A percentile compares a stretch with the other conserved stretches of the same genome.
These are phyloP conservation scores for Ceratobasidium papillatum DNA, from an alignment of 1,284 basidiomycete species.

Conservation along the genomic window DNA sequence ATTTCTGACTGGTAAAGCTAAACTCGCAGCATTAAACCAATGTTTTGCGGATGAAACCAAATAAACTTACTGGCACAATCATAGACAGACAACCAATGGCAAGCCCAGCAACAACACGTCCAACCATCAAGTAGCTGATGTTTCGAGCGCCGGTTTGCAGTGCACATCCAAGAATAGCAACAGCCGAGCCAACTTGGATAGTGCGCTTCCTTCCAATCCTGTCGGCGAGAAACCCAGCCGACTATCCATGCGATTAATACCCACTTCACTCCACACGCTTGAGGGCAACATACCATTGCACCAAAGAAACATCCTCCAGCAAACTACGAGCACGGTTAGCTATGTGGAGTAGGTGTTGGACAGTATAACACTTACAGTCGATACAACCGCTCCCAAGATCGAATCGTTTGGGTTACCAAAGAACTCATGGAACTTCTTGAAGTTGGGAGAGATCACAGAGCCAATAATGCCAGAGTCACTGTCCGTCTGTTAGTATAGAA, in stretches of 20 bases:
- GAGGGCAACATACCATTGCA: not conserved
- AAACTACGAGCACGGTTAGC: slow-evolving; percentile 44
- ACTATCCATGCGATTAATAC: slow-evolving; percentile 1
- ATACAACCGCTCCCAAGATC: slow-evolving; percentile 49
- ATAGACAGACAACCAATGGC: slow-evolving; percentile 50
- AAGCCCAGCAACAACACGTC: slow-evolving; percentile 51
- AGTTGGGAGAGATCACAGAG: slow-evolving; percentile 36
- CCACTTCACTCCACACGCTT: not conserved
- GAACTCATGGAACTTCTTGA: slow-evolving; percentile 48
- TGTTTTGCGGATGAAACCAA: slow-evolving; percentile 20
- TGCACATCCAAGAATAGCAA: slow-evolving; percentile 49
- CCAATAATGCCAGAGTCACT: slow-evolving; percentile 47
- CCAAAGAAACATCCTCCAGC: slow-evolving; percentile 50
- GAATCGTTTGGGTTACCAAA: slow-evolving; percentile 43
- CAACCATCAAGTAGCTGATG: slow-evolving; percentile 52
- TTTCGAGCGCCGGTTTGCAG: slow-evolving; percentile 50
- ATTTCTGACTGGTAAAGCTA: slow-evolving; percentile 48
- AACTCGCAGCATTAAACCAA: not conserved
- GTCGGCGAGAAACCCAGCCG: slow-evolving; percentile 46
- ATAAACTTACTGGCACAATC: slow-evolving; percentile 49
- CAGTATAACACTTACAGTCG: slow-evolving; percentile 33
- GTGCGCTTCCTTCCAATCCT: slow-evolving; percentile 49
- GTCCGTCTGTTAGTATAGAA: slow-evolving; percentile 38
- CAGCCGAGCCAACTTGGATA: slow-evolving; percentile 49
- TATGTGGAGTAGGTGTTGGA: not conserved